A percentile compares a stretch with the other conserved stretches of the same genome.
Evolutionary conservation across 2,329 filamentous ascomycete species (phyloP).

Genomic region (Mycosphaerella sp.): DNA sequence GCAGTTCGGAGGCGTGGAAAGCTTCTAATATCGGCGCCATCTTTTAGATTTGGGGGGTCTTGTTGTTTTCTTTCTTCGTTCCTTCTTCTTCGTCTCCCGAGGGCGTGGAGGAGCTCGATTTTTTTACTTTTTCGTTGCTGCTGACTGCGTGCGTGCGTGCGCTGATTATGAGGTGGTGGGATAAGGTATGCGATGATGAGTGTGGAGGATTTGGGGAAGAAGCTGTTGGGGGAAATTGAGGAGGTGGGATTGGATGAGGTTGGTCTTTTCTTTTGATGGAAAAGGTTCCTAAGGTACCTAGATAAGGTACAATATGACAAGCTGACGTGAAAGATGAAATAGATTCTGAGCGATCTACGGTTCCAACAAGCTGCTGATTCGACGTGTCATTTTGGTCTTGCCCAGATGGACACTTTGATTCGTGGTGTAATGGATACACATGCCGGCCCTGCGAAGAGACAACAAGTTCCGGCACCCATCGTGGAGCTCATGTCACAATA

Average conservation of each 20-base stretch:
- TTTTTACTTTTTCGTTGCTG: too few relatives aligned
- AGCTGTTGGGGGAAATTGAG: constrained; percentile 47
- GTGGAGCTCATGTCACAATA: constrained; percentile 50
- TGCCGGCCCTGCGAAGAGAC: constrained; percentile 9
- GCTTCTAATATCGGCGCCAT: constrained; percentile 53
- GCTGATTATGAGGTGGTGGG: constrained; percentile 6
- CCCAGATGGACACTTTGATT: constrained; percentile 41
- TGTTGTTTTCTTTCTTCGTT: too few relatives aligned
- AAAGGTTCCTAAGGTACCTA: neutral
- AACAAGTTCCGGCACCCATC: constrained; percentile 32
- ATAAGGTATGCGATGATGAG: constrained; percentile 21
- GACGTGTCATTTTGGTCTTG: constrained; percentile 37
- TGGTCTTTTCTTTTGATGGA: constrained; percentile 15
- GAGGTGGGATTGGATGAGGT: constrained; percentile 49
- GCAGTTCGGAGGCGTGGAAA: constrained; percentile 49
- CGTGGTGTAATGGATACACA: constrained; percentile 14
- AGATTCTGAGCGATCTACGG: constrained; percentile 40
- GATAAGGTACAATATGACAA: neutral
- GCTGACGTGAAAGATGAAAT: constrained; percentile 3
- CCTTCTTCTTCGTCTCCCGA: neutral
- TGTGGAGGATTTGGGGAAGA: constrained; percentile 47
- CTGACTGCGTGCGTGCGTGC: too few relatives aligned
- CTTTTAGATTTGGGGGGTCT: neutral
- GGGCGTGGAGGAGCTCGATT: too few relatives aligned
- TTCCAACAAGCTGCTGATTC: constrained; percentile 20